Evolutionary conservation across 148 eudicot genomes (phyloP), one percentile per base, ranked within the genome.

Genomic region (Fallopia convolvulus): DNA sequence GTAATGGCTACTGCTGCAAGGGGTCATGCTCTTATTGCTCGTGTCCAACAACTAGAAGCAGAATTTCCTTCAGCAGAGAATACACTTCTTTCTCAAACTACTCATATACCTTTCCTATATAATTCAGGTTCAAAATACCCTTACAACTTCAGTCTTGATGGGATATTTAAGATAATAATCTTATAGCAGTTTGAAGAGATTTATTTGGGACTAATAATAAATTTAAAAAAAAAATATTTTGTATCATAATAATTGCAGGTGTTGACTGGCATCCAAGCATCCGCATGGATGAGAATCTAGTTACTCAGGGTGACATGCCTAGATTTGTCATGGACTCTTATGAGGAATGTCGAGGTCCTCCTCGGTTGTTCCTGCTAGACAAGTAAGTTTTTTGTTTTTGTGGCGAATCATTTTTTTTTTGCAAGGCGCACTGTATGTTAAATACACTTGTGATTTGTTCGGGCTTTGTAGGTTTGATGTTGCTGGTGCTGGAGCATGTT

Each of bases 401-500:
- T 12, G 56, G 18, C 36, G 1, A 40, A 21, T 70, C 46, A 70
- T 26, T 26, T 26, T 47, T 49, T 5, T 36, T 56, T 73, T 9
- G 30, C 33, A 60, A 75, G 11, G 4, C 33, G 20, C 39, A 33
- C 10, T 20, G 36, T 73, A 56, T 32, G 52, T n/a, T 76, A 23
- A 15, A 78, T 75, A 53, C 78, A 18, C 65, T 75, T 73, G 70
- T 77, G 49, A 53, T 72, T 78, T 47, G 15, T 44, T 53, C 70
- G 21, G 58, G 36, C 32, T 83, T 49, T 76, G 53, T 79, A 96
- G 99, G 90, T 96, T 91, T 86, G 99, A 96, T 85, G 94, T 93
- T 82, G 99, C 91, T 53, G 99, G 99, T 76, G 94, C 97, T 80
- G 99, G 99, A 76, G 88, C 99, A 30, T 96, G 98, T 85, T 87